phyloP scores from a whole-genome alignment of 176 grass and related monocot genomes.

The Oryza punctata region DNA sequence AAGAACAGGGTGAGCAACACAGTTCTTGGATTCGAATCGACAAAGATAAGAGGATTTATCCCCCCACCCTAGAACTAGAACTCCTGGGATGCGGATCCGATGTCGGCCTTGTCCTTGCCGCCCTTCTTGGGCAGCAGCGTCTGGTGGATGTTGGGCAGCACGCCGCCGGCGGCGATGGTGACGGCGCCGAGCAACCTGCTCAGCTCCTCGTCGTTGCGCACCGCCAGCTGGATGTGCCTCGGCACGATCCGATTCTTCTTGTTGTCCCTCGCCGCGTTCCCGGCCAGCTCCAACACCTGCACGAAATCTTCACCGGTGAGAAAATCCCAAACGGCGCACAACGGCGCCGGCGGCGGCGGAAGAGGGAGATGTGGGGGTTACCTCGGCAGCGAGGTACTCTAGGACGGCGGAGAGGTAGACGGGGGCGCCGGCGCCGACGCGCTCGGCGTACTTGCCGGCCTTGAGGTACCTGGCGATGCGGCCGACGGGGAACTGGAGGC shows the following conservation, averaged over 20 bases:
- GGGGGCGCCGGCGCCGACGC: slow-evolving; percentile 67
- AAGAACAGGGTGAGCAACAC: background rate
- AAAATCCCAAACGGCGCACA: background rate
- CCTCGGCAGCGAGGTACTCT: slow-evolving; percentile 87
- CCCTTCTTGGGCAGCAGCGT: slow-evolving; percentile 54
- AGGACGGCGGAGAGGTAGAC: slow-evolving; percentile 82
- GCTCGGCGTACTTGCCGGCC: slow-evolving; percentile 78
- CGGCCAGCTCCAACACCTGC: slow-evolving; percentile 63
- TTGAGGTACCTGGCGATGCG: slow-evolving; percentile 76
- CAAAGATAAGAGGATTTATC: accelerated
- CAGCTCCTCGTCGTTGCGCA: slow-evolving; percentile 69
- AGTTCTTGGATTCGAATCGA: background rate
- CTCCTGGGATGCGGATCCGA: slow-evolving; percentile 65
- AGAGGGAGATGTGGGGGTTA: background rate
- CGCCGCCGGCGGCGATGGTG: slow-evolving; percentile 53
- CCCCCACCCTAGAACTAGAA: no score
- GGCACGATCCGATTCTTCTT: slow-evolving; percentile 72
- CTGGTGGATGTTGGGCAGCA: slow-evolving; percentile 60
- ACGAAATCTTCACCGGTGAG: background rate
- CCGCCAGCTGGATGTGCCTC: slow-evolving; percentile 67
- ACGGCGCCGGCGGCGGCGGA: accelerated
- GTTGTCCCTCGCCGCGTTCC: slow-evolving; percentile 69
- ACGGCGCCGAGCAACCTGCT: slow-evolving; percentile 44
- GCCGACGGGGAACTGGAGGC: slow-evolving; percentile 82
- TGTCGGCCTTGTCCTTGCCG: slow-evolving; percentile 51